A percentile compares a stretch with the other conserved stretches of the same genome.
Evolutionary conservation across 306 rosid genomes (phyloP).

Genomic region (Castanospermum australe): DNA sequence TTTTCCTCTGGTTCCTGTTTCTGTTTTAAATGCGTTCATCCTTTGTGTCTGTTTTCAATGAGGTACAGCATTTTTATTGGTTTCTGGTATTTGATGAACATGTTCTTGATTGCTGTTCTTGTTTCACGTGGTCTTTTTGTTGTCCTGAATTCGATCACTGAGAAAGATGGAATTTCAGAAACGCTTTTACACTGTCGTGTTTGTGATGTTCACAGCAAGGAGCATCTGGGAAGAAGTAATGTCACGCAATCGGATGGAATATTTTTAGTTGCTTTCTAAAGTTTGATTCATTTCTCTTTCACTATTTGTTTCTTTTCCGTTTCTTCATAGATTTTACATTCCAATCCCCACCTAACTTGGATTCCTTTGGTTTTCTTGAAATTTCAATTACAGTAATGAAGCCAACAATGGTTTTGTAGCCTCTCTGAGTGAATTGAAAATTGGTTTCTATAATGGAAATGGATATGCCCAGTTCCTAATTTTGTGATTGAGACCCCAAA

Average conservation of each 20-base stretch:
- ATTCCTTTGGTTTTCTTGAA: not conserved
- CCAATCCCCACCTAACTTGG: no score
- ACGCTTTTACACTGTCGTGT: constrained; percentile 7
- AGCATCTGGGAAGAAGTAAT: constrained; percentile 35
- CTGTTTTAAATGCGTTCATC: not conserved
- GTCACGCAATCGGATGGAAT: constrained; percentile 44
- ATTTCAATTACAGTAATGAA: not conserved
- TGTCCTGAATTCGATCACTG: constrained; percentile 26
- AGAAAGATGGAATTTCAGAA: constrained; percentile 21
- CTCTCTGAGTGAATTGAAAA: constrained; percentile 19
- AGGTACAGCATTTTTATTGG: constrained; percentile 7
- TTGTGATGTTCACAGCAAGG: not conserved
- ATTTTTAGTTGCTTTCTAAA: constrained; percentile 31
- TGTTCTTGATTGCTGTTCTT: not conserved
- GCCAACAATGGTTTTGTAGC: constrained; percentile 23
- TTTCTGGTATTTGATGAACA: not conserved
- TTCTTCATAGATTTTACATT: constrained; percentile 9
- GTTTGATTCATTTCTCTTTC: constrained; percentile 43
- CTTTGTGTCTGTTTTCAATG: not conserved
- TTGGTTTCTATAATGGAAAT: not conserved
- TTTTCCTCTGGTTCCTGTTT: not conserved
- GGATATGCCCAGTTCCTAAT: not conserved
- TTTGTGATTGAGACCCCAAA: not conserved
- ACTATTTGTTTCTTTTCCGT: constrained; percentile 21
- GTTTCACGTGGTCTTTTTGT: not conserved